phyloP scores from a whole-genome alignment of 2,329 filamentous ascomycete species.

The Fonsecaea nubica region DNA sequence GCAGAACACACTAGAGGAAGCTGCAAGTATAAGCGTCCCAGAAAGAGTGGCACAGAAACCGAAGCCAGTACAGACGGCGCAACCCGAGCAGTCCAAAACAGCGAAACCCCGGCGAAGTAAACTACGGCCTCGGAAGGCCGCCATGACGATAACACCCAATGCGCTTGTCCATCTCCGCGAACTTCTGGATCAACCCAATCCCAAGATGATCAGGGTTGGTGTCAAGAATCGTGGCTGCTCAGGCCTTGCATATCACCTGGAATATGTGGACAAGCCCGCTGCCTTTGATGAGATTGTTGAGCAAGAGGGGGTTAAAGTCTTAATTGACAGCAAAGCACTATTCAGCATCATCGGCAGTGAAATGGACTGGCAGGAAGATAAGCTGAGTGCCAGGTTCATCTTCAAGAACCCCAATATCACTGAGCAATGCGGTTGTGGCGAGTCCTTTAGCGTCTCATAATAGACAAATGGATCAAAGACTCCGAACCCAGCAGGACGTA shows the following conservation, averaged over 20 bases:
- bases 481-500: neutral
- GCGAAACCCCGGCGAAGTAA: slow-evolving; percentile 65
- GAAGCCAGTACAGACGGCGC: slow-evolving; percentile 52
- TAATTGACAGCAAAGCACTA: slow-evolving; percentile 96
- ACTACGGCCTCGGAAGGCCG: slow-evolving; percentile 83
- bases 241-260: slow-evolving; percentile 88
- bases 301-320: slow-evolving; percentile 92
- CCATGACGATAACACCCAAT: slow-evolving; percentile 80
- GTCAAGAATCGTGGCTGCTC: slow-evolving; percentile 95
- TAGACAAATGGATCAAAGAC: neutral
- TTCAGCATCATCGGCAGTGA: slow-evolving; percentile 98
- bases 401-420: slow-evolving; percentile 99
- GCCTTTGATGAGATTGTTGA: slow-evolving; percentile 90
- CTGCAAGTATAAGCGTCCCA: slow-evolving; percentile 56
- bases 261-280: slow-evolving; percentile 91
- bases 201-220: slow-evolving; percentile 91
- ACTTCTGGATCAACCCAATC: slow-evolving; percentile 82
- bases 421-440: slow-evolving; percentile 93
- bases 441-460: slow-evolving; percentile 83
- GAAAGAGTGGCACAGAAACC: slow-evolving; percentile 73
- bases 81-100: slow-evolving; percentile 40
- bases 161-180: slow-evolving; percentile 80
- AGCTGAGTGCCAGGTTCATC: slow-evolving; percentile 87
- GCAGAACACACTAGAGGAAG: slow-evolving; percentile 40
- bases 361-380: slow-evolving; percentile 99